Evolutionary conservation across 495 filamentous ascomycete species (phyloP), one percentile per base, ranked within the genome.

Genomic region (Trichocladium uniseriatum): DNA sequence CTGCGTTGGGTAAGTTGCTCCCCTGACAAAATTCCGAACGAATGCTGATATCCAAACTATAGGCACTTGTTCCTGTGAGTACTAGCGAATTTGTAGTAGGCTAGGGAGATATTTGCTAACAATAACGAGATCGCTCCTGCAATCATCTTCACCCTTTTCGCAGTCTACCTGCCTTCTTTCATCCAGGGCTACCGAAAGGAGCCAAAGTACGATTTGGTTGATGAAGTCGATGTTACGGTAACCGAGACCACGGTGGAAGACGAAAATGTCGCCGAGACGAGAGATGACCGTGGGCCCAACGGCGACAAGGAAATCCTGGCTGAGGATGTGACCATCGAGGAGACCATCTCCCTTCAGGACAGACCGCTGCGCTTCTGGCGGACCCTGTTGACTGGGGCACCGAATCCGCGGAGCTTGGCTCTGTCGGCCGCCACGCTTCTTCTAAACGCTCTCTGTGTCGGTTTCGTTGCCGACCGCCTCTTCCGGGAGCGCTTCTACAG

Each of bases 351-450:
- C 5, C 47, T 65, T 11, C 59, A 72, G 38, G 70, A 71, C 31
- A 31, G 48, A 22, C 59, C 62, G 59, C 38, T 72, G 20, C 51
- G 67, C 40, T 68, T 70, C 0, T 58, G 83, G 34, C 73, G 73
- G 49, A 86, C 83, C 1, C 67, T 95, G 10, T 64, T 95, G 31
- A 79, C 79, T n/a, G 92, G 91, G 5, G 69, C 83, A 0, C 90
- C 92, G 5, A 83, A 75, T 56, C 78, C 85, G 7, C 79, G 73
- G 16, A 79, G 74, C 27, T 64, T 74, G 28, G 54, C 69, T 7
- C 54, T 83, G 22, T 83, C 79, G 48, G 60, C 72, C n/a, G 49
- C 77, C 8, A 89, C 86, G 0, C 75, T 86, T 8, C 57, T 78
- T 19, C 76, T 92, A 58, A 97, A 96, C 61, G 50, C 77, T 22